phyloP scores from a whole-genome alignment of 768 basidiomycete genomes.

The Phlebiopsis flavidoalba region DNA sequence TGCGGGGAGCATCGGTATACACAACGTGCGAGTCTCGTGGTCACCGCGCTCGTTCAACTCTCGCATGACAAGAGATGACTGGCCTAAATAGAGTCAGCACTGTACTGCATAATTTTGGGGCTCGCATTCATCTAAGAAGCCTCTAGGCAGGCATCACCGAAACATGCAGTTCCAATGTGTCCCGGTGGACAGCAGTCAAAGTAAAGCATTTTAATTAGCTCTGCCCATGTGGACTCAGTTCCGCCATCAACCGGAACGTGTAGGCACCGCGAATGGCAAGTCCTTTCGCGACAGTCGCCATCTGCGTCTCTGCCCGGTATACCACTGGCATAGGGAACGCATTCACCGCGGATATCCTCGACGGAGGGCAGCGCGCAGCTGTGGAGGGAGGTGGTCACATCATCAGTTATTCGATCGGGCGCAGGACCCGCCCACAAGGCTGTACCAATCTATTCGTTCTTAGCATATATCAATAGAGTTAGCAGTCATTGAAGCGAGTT shows the following conservation, averaged over 20 bases:
- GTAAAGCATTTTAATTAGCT: conserved; percentile 38
- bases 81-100: too few species aligned
- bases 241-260: too few species aligned
- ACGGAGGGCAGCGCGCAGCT: conserved; percentile 88
- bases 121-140: too few species aligned
- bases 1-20: too few species aligned
- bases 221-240: not conserved
- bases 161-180: conserved; percentile 99
- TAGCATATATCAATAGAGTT: too few species aligned
- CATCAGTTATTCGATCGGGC: conserved; percentile 90
- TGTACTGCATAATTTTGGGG: too few species aligned
- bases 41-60: too few species aligned
- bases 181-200: conserved; percentile 97
- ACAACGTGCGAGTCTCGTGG: too few species aligned
- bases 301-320: conserved; percentile 84
- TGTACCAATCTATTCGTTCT: too few species aligned
- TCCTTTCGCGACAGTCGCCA: conserved; percentile 82
- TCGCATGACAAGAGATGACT: too few species aligned
- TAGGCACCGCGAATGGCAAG: conserved; percentile 99
- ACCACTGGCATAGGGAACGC: conserved; percentile 89
- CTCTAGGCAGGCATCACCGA: conserved; percentile 98
- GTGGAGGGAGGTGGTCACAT: conserved; percentile 97
- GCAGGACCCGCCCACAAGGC: conserved; percentile 98
- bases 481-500: too few species aligned
- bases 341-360: conserved; percentile 84